These are phyloP conservation scores for Craterostigma plantagineum DNA, from an alignment of 257 asterid species.

Conservation along the genomic window DNA sequence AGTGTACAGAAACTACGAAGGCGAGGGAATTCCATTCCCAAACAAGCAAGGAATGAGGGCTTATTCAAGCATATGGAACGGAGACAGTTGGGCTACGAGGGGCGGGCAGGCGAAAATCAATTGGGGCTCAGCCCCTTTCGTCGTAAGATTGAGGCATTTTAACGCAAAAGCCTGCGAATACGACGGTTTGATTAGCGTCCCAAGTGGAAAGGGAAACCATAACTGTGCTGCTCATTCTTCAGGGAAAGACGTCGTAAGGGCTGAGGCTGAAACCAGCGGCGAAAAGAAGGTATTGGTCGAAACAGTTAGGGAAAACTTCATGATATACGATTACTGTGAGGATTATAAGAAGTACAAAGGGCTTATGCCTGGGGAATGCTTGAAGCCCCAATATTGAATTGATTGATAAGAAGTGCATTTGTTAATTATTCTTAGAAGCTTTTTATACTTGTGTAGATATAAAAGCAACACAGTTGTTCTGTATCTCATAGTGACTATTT, in stretches of 20 bases:
- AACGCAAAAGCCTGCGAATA: constrained; percentile 25
- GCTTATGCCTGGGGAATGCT: constrained; percentile 40
- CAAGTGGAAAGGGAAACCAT: constrained; percentile 15
- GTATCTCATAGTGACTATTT: too few species aligned
- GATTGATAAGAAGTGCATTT: too few species aligned
- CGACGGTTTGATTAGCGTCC: constrained; percentile 15
- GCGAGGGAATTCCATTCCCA: constrained; percentile 40
- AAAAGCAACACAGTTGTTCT: too few species aligned
- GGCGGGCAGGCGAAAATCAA: constrained; percentile 48
- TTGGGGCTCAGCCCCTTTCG: constrained; percentile 47
- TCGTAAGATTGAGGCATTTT: constrained; percentile 28
- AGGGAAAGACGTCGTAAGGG: constrained; percentile 22
- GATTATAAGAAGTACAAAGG: constrained; percentile 31
- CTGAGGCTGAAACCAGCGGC: constrained; percentile 16
- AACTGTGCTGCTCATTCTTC: constrained; percentile 14
- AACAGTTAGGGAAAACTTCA: constrained; percentile 20
- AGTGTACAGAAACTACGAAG: constrained; percentile 34
- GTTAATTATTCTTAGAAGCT: too few species aligned
- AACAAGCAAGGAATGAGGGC: constrained; percentile 44
- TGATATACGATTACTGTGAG: constrained; percentile 55
- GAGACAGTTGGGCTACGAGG: constrained; percentile 75
- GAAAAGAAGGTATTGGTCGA: constrained; percentile 17
- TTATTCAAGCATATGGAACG: constrained; percentile 72
- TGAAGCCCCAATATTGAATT: constrained; percentile 21
- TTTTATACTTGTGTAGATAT: too few species aligned